Evolutionary conservation across 495 filamentous ascomycete species (phyloP).

Genomic region (Delitschia confertaspora): DNA sequence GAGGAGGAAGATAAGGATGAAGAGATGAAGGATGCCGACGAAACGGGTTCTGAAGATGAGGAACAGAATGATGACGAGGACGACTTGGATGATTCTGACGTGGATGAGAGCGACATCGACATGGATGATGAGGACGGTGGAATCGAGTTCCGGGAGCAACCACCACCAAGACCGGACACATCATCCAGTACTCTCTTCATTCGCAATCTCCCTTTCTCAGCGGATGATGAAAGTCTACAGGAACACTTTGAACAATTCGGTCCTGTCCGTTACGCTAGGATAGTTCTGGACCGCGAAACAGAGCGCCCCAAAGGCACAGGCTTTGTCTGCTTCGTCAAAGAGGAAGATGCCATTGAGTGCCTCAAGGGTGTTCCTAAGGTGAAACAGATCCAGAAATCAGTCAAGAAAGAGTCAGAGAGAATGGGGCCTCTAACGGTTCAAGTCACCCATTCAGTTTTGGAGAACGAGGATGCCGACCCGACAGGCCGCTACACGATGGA

Average conservation of each 20-base stretch:
- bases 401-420: conserved; percentile 17
- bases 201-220: conserved; percentile 86
- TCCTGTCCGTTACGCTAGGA: conserved; percentile 71
- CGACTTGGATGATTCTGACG: conserved; percentile 34
- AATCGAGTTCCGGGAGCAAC: conserved; percentile 10
- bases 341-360: conserved; percentile 62
- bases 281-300: conserved; percentile 76
- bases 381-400: conserved; percentile 1
- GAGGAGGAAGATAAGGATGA: conserved; percentile 23
- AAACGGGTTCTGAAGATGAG: conserved; percentile 31
- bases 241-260: conserved; percentile 82
- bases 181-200: conserved; percentile 87
- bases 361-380: conserved; percentile 57
- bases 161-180: conserved; percentile 48
- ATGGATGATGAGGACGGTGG: conserved; percentile 32
- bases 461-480: conserved; percentile 68
- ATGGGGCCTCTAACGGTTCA: conserved; percentile 15
- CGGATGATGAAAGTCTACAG: conserved; percentile 66
- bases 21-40: conserved; percentile 32
- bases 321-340: conserved; percentile 85
- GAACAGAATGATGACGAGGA: conserved; percentile 36
- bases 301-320: conserved; percentile 83
- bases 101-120: conserved; percentile 32
- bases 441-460: conserved; percentile 55
- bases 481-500: conserved; percentile 80